Conservation (phyloP, 192 early-diverging fungal genomes). For the Coemansia sp. region DNA sequence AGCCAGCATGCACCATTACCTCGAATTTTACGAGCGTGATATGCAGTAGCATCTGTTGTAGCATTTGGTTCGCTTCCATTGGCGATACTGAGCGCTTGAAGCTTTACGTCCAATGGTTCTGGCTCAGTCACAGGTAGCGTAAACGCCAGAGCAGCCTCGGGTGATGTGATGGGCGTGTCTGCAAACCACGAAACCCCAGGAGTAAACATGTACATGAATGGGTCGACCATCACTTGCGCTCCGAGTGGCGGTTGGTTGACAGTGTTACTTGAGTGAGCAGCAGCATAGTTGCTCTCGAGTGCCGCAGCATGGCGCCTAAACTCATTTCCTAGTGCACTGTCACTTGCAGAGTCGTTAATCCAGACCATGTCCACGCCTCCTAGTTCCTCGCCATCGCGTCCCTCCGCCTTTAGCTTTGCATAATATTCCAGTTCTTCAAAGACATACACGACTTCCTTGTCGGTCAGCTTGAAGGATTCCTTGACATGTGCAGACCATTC, state of each 20-base stretch:
- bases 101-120: neutral
- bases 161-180: neutral
- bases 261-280: neutral
- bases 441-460: neutral
- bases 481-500: neutral
- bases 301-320: neutral
- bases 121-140: neutral
- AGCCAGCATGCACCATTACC: neutral
- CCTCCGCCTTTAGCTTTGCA: neutral
- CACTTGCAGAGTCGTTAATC: neutral
- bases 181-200: neutral
- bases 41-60: neutral
- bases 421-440: neutral
- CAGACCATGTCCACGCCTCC: slow-evolving; percentile 5
- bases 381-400: neutral
- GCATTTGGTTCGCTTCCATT: too few species aligned
- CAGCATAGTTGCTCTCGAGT: neutral
- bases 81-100: too few species aligned
- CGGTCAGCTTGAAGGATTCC: neutral
- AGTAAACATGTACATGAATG: neutral
- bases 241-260: neutral
- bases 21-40: neutral
- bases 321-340: neutral
- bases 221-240: neutral
- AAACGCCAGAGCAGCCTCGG: neutral